Percentiles rank a stretch among this genome's conserved stretches.
phyloP scores from a whole-genome alignment of 2,329 filamentous ascomycete genomes.

The Cercospora nicotianae region DNA sequence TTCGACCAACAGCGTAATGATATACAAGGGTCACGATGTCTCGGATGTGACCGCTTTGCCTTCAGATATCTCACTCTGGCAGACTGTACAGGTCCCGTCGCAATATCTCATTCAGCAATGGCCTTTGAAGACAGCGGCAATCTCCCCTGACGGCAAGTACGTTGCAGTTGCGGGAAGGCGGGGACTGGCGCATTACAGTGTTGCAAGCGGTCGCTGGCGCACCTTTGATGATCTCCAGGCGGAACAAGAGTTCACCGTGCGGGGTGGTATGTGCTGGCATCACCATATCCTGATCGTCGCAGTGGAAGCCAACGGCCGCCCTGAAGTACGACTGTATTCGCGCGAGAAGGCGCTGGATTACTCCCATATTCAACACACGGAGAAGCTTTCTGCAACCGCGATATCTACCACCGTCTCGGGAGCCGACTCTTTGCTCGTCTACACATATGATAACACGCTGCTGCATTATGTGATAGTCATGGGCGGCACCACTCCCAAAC shows the following conservation, averaged over 20 bases:
- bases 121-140: constrained; percentile 83
- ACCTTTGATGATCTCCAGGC: constrained; percentile 78
- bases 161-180: constrained; percentile 92
- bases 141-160: constrained; percentile 90
- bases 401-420: constrained; percentile 86
- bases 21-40: constrained; percentile 91
- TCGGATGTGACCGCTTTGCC: constrained; percentile 89
- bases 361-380: constrained; percentile 70
- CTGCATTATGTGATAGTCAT: constrained; percentile 90
- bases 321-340: constrained; percentile 84
- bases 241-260: constrained; percentile 88
- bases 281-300: constrained; percentile 92
- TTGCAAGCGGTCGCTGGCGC: constrained; percentile 93
- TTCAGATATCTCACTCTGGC: constrained; percentile 91
- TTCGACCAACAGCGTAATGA: constrained; percentile 82
- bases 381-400: constrained; percentile 79
- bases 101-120: constrained; percentile 87
- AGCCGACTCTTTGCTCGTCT: constrained; percentile 91
- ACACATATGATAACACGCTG: constrained; percentile 93
- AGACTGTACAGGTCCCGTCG: constrained; percentile 81
- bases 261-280: constrained; percentile 98
- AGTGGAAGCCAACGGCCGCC: constrained; percentile 79
- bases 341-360: constrained; percentile 77
- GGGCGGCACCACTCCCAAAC: constrained; percentile 63
- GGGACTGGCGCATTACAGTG: constrained; percentile 91